phyloP scores from a whole-genome alignment of 2,329 filamentous ascomycete genomes.

The Magnaporthiopsis rhizophila region DNA sequence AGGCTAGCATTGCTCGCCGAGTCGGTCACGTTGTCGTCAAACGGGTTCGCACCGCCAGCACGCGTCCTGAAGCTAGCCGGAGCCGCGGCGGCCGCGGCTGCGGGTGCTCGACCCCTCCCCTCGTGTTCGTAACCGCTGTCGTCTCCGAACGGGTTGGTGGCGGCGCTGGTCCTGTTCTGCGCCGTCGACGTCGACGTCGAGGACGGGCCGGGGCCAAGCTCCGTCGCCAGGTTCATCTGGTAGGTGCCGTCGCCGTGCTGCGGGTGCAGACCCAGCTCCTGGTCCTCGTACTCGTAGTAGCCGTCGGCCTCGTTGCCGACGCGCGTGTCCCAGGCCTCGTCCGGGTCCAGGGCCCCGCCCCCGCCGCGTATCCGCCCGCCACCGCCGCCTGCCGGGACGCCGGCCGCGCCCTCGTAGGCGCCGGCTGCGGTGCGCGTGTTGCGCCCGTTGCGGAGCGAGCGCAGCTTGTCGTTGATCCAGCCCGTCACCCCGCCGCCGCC shows the following conservation, averaged over 20 bases:
- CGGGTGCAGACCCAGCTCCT: conserved; percentile 53
- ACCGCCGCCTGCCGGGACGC: conserved; percentile 13
- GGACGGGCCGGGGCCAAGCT: conserved; percentile 12
- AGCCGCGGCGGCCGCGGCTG: conserved; percentile 31
- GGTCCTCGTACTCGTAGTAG: conserved; percentile 72
- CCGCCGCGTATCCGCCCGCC: conserved; percentile 23
- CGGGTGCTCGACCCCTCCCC: conserved; percentile 31
- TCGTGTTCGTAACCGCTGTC: conserved; percentile 20
- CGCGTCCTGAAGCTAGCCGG: conserved; percentile 5
- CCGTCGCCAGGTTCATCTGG: conserved; percentile 39
- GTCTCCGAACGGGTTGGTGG: conserved; percentile 4
- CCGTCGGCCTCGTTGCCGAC: conserved; percentile 65
- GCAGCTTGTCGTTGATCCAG: conserved; percentile 64
- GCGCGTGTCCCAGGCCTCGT: conserved; percentile 78
- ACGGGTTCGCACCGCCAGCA: conserved; percentile 48
- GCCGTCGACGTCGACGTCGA: conserved; percentile 17
- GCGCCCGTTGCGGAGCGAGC: conserved; percentile 51
- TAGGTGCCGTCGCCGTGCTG: conserved; percentile 35
- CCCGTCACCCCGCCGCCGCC: conserved; percentile 47
- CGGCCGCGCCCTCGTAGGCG: conserved; percentile 56
- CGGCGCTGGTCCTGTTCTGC: background rate
- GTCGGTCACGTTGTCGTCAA: conserved; percentile 55
- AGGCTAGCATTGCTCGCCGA: conserved; percentile 48
- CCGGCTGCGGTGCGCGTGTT: conserved; percentile 59
- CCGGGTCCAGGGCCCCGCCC: conserved; percentile 66